Evolutionary conservation across 2,329 filamentous ascomycete species (phyloP), one percentile per base, ranked within the genome.

Genomic region (Pseudogymnoascus sp.): DNA sequence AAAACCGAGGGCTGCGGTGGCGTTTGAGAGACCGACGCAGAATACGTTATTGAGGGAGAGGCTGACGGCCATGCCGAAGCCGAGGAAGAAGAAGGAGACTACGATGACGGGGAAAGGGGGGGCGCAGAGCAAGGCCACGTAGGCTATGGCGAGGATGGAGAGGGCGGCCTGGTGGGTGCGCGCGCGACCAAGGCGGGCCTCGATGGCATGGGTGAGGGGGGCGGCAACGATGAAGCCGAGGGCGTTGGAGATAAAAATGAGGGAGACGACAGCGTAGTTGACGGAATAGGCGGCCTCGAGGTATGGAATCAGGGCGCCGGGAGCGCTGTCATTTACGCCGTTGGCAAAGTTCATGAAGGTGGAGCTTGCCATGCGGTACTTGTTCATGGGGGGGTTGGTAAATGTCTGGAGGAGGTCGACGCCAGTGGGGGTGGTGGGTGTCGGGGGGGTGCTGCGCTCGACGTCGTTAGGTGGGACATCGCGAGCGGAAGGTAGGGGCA

Each of bases 191-290:
- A 92, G 74, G 19, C 81, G 81, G 5, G 76, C 75, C 61, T 86
- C 80, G 3, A 92, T 76, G 1, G 76, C 73, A 69, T 92, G 87
- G n/a, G 88, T 69, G 65, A 88, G 79, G 38, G 87, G 82, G 1
- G 90, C 90, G 1, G 88, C 87, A 11, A 81, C 73, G 69, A 95
- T 86, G 75, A 91, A 95, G 14, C 91, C 91, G 4, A 87, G 66
- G 0, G 91, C 90, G 68, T 90, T 90, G 49, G 87, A 83, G 31
- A 94, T 82, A 76, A 94, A 95, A 69, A 95, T 90, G 38, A 93
- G 78, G 1, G 91, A 93, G 2, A 94, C 89, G 7, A 91, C 75
- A 2, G 86, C 88, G 72, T 94, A 93, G 43, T 87, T 87, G 62
- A 94, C 90, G 63, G 80, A 67, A 70, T 93, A 95, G 69, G 89